Evolutionary conservation across 73 alveolate genomes (phyloP).

Genomic region (Paramecium sexaurelia): DNA sequence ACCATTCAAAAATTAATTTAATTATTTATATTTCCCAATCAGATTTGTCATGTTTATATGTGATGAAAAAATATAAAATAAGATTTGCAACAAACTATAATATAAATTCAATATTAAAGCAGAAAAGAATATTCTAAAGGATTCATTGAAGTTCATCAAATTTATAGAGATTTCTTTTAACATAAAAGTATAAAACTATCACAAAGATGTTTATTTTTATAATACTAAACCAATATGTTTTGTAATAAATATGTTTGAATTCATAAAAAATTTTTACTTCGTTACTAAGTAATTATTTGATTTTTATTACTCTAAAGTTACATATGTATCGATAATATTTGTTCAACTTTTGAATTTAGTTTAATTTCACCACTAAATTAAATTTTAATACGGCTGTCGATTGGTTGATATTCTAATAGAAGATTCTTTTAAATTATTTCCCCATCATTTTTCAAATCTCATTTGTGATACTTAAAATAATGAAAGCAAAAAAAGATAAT

Average conservation of each 20-base stretch:
- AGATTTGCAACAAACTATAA: neutral
- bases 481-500: neutral
- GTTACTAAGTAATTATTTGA: neutral
- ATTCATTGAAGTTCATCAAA: neutral
- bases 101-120: neutral
- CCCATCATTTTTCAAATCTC: neutral
- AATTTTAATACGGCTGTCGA: neutral
- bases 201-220: neutral
- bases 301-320: no score
- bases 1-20: neutral
- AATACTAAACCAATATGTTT: neutral
- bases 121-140: neutral
- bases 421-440: neutral
- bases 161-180: neutral
- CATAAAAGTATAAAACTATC: neutral
- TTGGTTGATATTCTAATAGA: neutral
- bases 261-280: neutral
- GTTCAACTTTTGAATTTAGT: neutral
- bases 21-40: slow-evolving; percentile 2
- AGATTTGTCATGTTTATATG: slow-evolving; percentile 14
- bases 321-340: neutral
- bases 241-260: neutral
- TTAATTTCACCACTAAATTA: neutral
- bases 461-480: neutral
- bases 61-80: neutral